phyloP scores from a whole-genome alignment of 176 grass and related monocot species.

The Themeda triandra region DNA sequence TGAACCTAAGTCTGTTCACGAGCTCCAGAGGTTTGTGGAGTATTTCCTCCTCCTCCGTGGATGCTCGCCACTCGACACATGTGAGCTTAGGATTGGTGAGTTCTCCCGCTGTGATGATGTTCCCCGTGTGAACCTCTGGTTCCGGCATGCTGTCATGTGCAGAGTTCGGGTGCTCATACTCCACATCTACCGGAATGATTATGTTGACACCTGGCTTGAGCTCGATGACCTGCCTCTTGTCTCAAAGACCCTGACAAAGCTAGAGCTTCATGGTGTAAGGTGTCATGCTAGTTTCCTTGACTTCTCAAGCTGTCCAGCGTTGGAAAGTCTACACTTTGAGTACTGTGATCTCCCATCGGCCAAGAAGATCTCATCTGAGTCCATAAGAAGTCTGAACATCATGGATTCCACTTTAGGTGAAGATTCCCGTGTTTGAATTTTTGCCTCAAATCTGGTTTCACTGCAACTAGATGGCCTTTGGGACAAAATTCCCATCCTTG shows the following conservation, averaged over 20 bases:
- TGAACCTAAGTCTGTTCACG: too few species aligned
- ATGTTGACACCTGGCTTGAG: neutral
- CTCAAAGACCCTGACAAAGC: neutral
- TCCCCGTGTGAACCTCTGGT: neutral
- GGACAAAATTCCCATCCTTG: conserved; percentile 12
- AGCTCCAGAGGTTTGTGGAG: too few species aligned
- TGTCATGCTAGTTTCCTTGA: neutral
- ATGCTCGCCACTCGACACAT: too few species aligned
- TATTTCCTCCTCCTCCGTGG: too few species aligned
- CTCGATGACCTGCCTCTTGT: neutral
- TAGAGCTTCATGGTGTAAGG: neutral
- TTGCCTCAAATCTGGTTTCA: neutral
- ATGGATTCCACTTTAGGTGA: neutral
- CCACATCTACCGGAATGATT: neutral
- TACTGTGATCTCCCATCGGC: neutral
- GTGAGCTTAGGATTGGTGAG: too few species aligned
- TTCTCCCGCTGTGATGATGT: neutral
- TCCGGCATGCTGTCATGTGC: neutral
- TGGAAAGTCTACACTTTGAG: neutral
- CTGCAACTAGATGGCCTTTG: neutral
- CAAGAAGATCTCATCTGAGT: conserved; percentile 6
- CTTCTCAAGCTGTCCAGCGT: neutral
- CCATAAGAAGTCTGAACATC: neutral
- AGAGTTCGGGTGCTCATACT: neutral
- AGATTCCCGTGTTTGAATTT: neutral